Conservation (phyloP, 192 early-diverging fungal genomes). For the Thamnidium elegans region DNA sequence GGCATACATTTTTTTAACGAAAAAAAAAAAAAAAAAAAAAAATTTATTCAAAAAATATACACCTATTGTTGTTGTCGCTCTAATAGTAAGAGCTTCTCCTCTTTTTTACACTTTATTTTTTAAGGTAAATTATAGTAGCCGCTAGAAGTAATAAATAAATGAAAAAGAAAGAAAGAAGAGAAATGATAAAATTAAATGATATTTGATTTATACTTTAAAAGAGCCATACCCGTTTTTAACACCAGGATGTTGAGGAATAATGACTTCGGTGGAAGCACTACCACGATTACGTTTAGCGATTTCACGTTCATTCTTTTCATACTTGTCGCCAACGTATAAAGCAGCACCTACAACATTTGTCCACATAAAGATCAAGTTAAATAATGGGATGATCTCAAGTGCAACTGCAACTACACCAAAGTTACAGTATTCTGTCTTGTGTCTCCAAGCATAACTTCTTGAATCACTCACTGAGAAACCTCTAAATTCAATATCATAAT, state of each 20-base stretch:
- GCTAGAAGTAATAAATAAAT: background rate
- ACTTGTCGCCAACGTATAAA: constrained; percentile 62
- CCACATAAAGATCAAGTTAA: constrained; percentile 64
- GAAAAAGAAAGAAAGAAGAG: too few relatives aligned
- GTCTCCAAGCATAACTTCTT: constrained; percentile 41
- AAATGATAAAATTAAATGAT: too few relatives aligned
- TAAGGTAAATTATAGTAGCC: too few relatives aligned
- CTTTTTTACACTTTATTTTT: too few relatives aligned
- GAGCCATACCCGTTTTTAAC: background rate
- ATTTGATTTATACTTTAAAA: too few relatives aligned
- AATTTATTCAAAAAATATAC: too few relatives aligned
- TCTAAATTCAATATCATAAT: constrained; percentile 56
- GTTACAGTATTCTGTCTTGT: constrained; percentile 27
- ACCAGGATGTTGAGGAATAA: background rate
- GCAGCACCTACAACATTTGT: constrained; percentile 67
- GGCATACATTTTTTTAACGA: too few relatives aligned
- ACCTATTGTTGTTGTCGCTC: too few relatives aligned
- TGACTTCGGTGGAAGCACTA: background rate
- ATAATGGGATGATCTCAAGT: constrained; percentile 59
- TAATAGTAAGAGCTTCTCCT: too few relatives aligned
- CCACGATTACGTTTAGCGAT: background rate
- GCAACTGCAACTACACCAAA: constrained; percentile 55
- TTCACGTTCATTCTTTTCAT: constrained; percentile 40
- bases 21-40: too few relatives aligned
- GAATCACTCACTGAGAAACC: constrained; percentile 44